Evolutionary conservation across 352 stramenopile genomes (phyloP).

Genomic region (Globisporangium spiculum): DNA sequence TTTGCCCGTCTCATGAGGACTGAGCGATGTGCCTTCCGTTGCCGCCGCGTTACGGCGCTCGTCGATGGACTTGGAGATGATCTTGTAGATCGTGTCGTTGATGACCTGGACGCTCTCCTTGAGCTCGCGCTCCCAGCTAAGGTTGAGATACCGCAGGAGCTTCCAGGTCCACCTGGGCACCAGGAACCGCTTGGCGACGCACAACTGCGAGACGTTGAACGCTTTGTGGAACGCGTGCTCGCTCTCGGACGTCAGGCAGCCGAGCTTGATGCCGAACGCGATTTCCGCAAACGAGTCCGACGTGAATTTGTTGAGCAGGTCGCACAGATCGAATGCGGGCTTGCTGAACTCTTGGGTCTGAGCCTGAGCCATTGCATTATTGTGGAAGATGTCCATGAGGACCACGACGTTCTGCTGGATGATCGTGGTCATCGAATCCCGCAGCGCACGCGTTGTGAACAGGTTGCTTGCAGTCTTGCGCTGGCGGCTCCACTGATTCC

Average conservation of each 20-base stretch:
- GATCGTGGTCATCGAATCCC: constrained; percentile 32
- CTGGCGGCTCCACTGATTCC: constrained; percentile 55
- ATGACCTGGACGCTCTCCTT: constrained; percentile 31
- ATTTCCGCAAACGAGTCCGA: constrained; percentile 70
- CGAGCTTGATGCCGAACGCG: constrained; percentile 58
- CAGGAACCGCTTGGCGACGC: constrained; percentile 35
- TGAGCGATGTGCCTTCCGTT: background rate
- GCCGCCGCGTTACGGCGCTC: background rate
- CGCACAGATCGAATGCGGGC: constrained; percentile 34
- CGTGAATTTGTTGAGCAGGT: constrained; percentile 52
- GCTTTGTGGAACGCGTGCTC: constrained; percentile 50
- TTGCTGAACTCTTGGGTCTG: background rate
- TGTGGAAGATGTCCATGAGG: constrained; percentile 27
- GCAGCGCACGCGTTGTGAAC: constrained; percentile 50
- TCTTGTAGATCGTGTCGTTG: constrained; percentile 32
- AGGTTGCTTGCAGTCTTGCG: constrained; percentile 84
- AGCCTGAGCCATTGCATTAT: background rate
- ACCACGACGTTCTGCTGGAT: constrained; percentile 29
- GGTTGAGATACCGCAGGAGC: constrained; percentile 30
- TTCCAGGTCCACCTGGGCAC: constrained; percentile 43
- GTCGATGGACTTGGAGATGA: constrained; percentile 38
- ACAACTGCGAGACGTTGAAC: constrained; percentile 43
- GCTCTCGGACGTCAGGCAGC: constrained; percentile 25
- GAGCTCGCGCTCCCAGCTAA: constrained; percentile 34
- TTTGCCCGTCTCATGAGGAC: background rate